These are phyloP conservation scores for Fragaria nilgerrensis DNA, from an alignment of 306 rosid genomes.

Conservation along the genomic window DNA sequence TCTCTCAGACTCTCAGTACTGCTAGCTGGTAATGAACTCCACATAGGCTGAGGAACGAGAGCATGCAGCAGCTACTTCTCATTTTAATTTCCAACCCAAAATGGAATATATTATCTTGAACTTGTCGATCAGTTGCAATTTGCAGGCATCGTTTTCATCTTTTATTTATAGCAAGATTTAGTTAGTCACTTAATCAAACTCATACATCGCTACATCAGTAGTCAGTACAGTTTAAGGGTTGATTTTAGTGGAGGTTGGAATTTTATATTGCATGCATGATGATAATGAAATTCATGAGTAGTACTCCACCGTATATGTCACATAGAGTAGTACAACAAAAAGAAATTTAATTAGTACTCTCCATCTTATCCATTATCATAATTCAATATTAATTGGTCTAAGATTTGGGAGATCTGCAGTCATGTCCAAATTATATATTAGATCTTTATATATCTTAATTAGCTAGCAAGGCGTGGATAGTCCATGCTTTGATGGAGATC, in stretches of 20 bases:
- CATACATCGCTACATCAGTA: neutral
- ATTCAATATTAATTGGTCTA: neutral
- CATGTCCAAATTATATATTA: neutral
- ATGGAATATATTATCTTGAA: neutral
- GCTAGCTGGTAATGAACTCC: neutral
- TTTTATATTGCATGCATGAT: neutral
- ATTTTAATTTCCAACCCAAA: neutral
- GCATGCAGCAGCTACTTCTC: constrained; percentile 1
- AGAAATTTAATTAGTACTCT: neutral
- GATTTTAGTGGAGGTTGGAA: neutral
- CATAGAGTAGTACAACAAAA: neutral
- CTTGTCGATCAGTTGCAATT: neutral
- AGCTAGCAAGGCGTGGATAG: neutral
- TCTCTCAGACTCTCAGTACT: neutral
- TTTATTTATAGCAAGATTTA: neutral
- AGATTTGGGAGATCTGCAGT: neutral
- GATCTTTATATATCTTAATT: neutral
- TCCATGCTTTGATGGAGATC: neutral
- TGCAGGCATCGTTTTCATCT: neutral
- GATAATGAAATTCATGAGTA: neutral
- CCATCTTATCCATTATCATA: neutral
- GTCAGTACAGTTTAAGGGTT: neutral
- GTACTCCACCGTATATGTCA: neutral
- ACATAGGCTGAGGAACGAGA: neutral
- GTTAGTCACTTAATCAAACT: neutral